phyloP scores from a whole-genome alignment of 2,329 filamentous ascomycete genomes.

The Arachnopeziza araneosa region DNA sequence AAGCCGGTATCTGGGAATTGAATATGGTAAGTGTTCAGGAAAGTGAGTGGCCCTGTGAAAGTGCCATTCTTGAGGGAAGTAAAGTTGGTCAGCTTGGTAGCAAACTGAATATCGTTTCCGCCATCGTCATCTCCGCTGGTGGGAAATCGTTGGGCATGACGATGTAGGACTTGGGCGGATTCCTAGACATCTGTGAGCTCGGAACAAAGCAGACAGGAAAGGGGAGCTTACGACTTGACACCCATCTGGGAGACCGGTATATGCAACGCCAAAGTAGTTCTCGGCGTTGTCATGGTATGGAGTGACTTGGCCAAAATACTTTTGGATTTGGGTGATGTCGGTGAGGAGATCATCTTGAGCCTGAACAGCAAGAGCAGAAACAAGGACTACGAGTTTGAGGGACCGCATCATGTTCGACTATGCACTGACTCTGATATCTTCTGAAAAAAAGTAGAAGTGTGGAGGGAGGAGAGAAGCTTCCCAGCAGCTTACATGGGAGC shows the following conservation, averaged over 20 bases:
- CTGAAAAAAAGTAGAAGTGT: background rate
- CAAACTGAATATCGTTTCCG: constrained; percentile 42
- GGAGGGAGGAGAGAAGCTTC: background rate
- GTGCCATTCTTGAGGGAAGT: constrained; percentile 33
- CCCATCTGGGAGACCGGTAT: constrained; percentile 44
- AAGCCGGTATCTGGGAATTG: constrained; percentile 36
- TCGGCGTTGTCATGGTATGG: constrained; percentile 42
- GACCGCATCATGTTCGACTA: background rate
- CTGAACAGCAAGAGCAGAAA: background rate
- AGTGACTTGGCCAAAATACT: constrained; percentile 42
- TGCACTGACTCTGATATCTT: background rate
- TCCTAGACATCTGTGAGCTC: constrained; percentile 12
- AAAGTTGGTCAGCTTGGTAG: constrained; percentile 42
- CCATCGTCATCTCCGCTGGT: constrained; percentile 40
- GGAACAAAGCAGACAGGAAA: background rate
- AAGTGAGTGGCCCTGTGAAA: constrained; percentile 42
- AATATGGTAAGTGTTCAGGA: constrained; percentile 49
- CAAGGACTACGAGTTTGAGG: background rate
- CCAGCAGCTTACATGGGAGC: background rate
- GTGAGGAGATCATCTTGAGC: constrained; percentile 12
- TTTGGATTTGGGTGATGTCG: constrained; percentile 28
- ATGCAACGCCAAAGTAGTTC: constrained; percentile 40
- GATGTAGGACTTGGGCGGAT: constrained; percentile 44
- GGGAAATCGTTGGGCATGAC: constrained; percentile 49
- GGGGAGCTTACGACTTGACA: constrained; percentile 41